Evolutionary conservation across 2,329 filamentous ascomycete genomes (phyloP), one percentile per base, ranked within the genome.

Genomic region (Cladorrhinum sp.): DNA sequence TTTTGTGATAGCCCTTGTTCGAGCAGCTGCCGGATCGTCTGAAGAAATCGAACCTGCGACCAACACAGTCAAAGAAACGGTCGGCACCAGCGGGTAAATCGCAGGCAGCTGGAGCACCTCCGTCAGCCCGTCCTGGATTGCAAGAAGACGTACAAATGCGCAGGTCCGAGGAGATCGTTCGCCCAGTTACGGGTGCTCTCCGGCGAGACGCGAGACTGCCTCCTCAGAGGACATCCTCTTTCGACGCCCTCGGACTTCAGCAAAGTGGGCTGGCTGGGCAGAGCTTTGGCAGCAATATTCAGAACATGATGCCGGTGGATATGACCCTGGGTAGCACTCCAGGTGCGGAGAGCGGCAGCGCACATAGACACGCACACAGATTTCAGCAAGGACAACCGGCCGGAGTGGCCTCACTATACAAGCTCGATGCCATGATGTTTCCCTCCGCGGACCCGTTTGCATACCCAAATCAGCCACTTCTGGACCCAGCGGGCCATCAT

Each of bases 371-470:
- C 14, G 59, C 64, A 1, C 68, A 60, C 1, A 63, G 65, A 3
- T 70, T 73, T 59, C 70, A 72, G 18, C 71, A 72, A 36, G 66
- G 69, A 23, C 72, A 68, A 63, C 71, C 64, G 56, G 66, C 65
- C 64, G 66, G 56, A 60, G 71, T 74, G 52, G 83, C 78, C 67
- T 76, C 77, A 3, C 77, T 92, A 16, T 84, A 89, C 65, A 89
- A 91, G 70, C 81, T 93, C 6, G 88, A 88, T 61, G 85, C 87
- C 2, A 85, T 93, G 76, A 92, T 94, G 88, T 94, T 94, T 69
- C 87, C 89, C 1, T 88, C 89, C 0, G 82, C 85, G 33, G 90
- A 94, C 68, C 89, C 90, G 0, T 89, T 94, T 64, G 88, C 87
- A 0, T 95, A 94, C 68, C 90, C 89, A 0, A 91, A 88, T 68